Base-by-base conservation (phyloP, 805 yeast species). In the Metschnikowia cerradonensis region DNA sequence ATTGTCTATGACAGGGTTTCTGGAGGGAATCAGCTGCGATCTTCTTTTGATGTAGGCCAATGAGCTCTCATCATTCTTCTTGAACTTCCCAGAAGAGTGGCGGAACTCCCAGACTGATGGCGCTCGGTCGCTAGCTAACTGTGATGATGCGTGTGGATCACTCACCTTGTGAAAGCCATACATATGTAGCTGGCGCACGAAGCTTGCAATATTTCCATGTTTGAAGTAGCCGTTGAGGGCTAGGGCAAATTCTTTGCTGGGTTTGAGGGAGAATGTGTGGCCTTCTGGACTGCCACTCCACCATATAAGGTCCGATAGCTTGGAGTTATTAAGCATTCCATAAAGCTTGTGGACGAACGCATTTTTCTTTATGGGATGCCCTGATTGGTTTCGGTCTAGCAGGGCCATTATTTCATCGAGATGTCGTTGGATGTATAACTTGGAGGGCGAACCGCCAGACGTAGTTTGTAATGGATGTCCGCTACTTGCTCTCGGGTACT, bases 141-240 rank as follows among this genome's bases (percentile, higher is more conserved):
- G 51, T 13, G 48, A 49, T 45, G 39, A 46, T 33, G 38, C 40
- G 40, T 44, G 60, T 8, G 73, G 75, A 52, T 79, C 83, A 53
- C 71, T 79, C 7, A 87, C 84, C 70, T 91, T 90, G 67, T 91
- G 97, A 72, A 91, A 90, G 1, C 97, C 97, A 66, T 90, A 90
- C 97, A 91, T 92, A 72, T 92, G 96, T 42, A 91, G 73, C 68
- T 92, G 97, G 43, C 97, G 81, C 34, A 92, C 96, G 72, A 92
- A 92, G 53, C 92, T 84, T 22, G 96, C 90, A 30, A 91, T 90
- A 64, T 92, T 92, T 3, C 96, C 95, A 70, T 91, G 97, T 66
- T 92, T 92, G 75, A 92, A 91, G 66, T 88, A 90, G 43, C 76
- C 75, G n/a, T 86, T 82, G 45, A 86, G 64, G 1, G 80, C 79